A percentile compares a stretch with the other conserved stretches of the same genome.
Evolutionary conservation across 1,284 basidiomycete species (phyloP).

Genomic region (Cutaneotrichosporon cavernicola): DNA sequence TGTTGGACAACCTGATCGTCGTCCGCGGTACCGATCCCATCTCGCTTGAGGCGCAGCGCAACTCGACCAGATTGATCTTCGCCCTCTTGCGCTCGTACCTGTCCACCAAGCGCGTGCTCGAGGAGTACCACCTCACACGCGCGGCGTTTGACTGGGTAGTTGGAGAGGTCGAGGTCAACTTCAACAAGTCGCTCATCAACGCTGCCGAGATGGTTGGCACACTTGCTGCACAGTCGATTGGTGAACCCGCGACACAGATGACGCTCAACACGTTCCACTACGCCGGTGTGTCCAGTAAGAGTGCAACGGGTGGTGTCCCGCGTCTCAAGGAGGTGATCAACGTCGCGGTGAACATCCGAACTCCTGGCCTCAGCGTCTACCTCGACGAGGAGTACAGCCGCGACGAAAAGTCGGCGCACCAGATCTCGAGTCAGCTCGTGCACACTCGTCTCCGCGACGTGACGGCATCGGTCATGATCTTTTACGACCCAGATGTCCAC

Average conservation of each 20-base stretch:
- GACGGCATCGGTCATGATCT: slow-evolving; percentile 94
- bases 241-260: slow-evolving; percentile 99
- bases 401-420: slow-evolving; percentile 62
- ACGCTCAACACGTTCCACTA: slow-evolving; percentile 99
- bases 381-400: slow-evolving; percentile 73
- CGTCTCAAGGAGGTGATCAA: slow-evolving; percentile 99
- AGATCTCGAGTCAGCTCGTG: slow-evolving; percentile 61
- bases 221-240: slow-evolving; percentile 95
- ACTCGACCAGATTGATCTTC: slow-evolving; percentile 87
- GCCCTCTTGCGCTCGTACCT: slow-evolving; percentile 90
- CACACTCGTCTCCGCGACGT: slow-evolving; percentile 94
- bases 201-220: slow-evolving; percentile 99
- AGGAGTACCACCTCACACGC: slow-evolving; percentile 77
- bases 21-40: slow-evolving; percentile 81
- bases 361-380: slow-evolving; percentile 90
- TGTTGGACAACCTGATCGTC: slow-evolving; percentile 72
- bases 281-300: slow-evolving; percentile 96
- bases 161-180: slow-evolving; percentile 92
- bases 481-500: slow-evolving; percentile 93
- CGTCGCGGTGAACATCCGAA: slow-evolving; percentile 97
- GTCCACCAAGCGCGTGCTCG: slow-evolving; percentile 76
- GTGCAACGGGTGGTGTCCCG: slow-evolving; percentile 96
- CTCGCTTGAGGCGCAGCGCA: slow-evolving; percentile 74
- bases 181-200: slow-evolving; percentile 85
- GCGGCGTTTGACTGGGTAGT: slow-evolving; percentile 98